A percentile compares a stretch with the other conserved stretches of the same genome.
Evolutionary conservation across 345 rosid species (phyloP).

Genomic region (Raphanus sativus): DNA sequence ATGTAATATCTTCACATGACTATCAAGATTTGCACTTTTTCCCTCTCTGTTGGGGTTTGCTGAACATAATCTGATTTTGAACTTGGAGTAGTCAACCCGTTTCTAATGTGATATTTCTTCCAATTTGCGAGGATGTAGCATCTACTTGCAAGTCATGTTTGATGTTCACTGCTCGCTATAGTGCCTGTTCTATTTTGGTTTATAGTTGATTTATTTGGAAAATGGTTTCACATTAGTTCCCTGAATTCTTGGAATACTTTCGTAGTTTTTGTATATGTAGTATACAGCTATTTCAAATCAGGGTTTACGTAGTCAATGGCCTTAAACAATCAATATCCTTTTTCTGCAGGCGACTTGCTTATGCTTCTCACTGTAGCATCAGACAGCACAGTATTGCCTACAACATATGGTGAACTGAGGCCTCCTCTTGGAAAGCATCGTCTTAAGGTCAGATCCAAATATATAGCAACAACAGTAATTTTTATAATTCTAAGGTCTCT

Average conservation of each 20-base stretch:
- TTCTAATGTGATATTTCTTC: neutral
- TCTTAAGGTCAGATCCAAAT: constrained; percentile 61
- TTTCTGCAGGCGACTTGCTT: constrained; percentile 67
- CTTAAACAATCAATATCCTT: constrained; percentile 8
- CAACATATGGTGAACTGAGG: constrained; percentile 89
- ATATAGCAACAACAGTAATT: neutral
- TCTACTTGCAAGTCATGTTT: neutral
- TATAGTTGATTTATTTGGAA: neutral
- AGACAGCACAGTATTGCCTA: constrained; percentile 81
- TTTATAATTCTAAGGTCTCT: constrained; percentile 11
- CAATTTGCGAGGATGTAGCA: neutral
- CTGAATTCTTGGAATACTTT: neutral
- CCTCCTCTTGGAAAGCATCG: constrained; percentile 99
- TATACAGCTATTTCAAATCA: neutral
- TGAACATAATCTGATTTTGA: neutral
- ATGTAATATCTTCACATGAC: constrained; percentile 16
- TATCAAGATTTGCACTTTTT: neutral
- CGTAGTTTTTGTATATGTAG: neutral
- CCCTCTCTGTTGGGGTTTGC: neutral
- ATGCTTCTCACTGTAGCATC: constrained; percentile 66
- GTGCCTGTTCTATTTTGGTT: neutral
- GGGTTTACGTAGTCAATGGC: constrained; percentile 17
- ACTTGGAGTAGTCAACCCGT: neutral
- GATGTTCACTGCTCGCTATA: neutral
- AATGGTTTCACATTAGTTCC: constrained; percentile 2